Percentiles rank a stretch among this genome's conserved stretches.
phyloP scores from a whole-genome alignment of 2,329 filamentous ascomycete genomes.

The Zymoseptoria ardabiliae region DNA sequence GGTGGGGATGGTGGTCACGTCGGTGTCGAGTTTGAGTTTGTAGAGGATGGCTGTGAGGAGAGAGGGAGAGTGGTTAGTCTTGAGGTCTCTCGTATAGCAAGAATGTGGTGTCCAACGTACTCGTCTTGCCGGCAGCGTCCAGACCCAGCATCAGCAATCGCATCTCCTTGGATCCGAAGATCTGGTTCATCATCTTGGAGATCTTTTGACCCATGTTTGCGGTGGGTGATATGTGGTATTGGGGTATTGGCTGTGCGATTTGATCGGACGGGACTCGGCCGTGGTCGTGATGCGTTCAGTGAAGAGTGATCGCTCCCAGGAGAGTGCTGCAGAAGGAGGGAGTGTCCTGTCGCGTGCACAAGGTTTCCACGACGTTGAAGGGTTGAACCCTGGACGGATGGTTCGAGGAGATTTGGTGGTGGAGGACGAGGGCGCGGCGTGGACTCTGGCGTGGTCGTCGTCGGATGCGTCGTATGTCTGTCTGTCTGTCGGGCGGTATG shows the following conservation, averaged over 20 bases:
- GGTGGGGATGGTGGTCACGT: constrained; percentile 97
- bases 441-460: not conserved
- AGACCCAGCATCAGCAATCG: constrained; percentile 94
- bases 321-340: not conserved
- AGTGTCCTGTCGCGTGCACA: not conserved
- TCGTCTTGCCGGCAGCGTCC: constrained; percentile 97
- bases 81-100: not conserved
- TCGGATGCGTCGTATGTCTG: not conserved
- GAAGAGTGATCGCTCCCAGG: not conserved
- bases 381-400: not conserved
- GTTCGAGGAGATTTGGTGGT: not conserved
- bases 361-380: not conserved
- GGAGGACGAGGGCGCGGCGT: not conserved
- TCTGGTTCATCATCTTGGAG: constrained; percentile 96
- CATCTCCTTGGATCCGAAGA: constrained; percentile 99
- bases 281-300: not conserved
- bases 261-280: not conserved
- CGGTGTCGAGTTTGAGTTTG: constrained; percentile 99
- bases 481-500: no score
- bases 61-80: not conserved
- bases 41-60: constrained; percentile 69
- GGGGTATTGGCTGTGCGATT: not conserved
- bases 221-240: not conserved
- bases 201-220: constrained; percentile 77
- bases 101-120: constrained; percentile 29